Evolutionary conservation across 371 early-diverging fungal genomes (phyloP).

Genomic region (Capillidium heterosporum): DNA sequence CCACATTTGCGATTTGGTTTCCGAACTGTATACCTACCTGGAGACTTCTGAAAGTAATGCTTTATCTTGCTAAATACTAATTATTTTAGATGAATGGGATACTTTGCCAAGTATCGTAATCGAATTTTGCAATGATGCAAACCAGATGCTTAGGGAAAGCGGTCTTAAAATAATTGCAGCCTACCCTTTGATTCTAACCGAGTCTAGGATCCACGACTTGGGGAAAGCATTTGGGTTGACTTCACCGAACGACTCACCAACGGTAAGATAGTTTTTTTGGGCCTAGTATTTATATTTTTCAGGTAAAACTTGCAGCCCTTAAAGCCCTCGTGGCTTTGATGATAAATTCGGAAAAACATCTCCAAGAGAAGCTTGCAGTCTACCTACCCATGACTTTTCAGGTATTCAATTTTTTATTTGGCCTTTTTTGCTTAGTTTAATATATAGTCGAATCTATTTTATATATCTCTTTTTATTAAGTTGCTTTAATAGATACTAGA

Average conservation of each 20-base stretch:
- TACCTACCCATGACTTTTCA: slow-evolving; percentile 70
- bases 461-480: too few relatives aligned
- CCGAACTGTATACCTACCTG: slow-evolving; percentile 34
- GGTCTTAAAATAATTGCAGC: slow-evolving; percentile 59
- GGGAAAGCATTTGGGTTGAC: background rate
- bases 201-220: background rate
- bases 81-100: slow-evolving; percentile 42
- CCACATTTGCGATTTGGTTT: slow-evolving; percentile 80
- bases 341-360: slow-evolving; percentile 35
- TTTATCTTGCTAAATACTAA: background rate
- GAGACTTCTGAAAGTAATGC: slow-evolving; percentile 5
- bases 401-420: slow-evolving; percentile 15
- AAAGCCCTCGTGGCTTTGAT: slow-evolving; percentile 73
- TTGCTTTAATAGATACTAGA: slow-evolving; percentile 42
- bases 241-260: background rate
- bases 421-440: background rate
- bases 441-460: too few relatives aligned
- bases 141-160: slow-evolving; percentile 40
- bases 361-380: slow-evolving; percentile 31
- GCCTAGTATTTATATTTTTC: slow-evolving; percentile 2
- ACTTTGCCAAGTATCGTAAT: slow-evolving; percentile 61
- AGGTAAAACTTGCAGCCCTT: slow-evolving; percentile 72
- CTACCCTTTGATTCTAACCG: slow-evolving; percentile 5
- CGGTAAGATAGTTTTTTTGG: background rate
- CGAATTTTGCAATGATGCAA: slow-evolving; percentile 49